phyloP scores from a whole-genome alignment of 2,329 filamentous ascomycete species.

The Sordariomycetes sp. region DNA sequence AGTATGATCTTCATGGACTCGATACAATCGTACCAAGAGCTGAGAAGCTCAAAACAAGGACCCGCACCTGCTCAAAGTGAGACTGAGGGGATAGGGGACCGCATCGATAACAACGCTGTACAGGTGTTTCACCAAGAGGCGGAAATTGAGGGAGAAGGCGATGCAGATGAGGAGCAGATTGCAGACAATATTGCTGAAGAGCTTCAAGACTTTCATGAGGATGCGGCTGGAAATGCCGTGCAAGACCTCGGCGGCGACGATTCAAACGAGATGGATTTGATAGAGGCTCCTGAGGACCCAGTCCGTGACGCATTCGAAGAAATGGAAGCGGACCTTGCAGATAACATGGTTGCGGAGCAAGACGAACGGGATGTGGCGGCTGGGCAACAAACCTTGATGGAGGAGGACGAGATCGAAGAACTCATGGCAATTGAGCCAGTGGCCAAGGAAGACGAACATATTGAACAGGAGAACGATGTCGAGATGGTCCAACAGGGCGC shows the following conservation, averaged over 20 bases:
- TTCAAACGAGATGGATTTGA: no score
- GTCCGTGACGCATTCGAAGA: no score
- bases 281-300: no score
- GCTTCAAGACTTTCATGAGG: neutral
- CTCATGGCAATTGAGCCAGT: neutral
- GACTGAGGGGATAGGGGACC: constrained; percentile 45
- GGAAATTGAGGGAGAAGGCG: constrained; percentile 1
- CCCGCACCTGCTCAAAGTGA: constrained; percentile 24
- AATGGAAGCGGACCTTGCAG: no score
- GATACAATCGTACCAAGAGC: constrained; percentile 36
- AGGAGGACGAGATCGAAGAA: neutral
- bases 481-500: neutral
- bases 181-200: neutral
- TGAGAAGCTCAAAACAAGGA: constrained; percentile 20
- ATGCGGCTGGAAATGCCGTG: no score
- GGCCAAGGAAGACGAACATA: neutral
- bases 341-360: neutral
- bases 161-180: neutral
- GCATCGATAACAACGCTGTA: constrained; percentile 46
- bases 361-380: neutral
- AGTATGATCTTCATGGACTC: constrained; percentile 52
- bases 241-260: no score
- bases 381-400: no score
- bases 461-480: neutral
- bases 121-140: constrained; percentile 30